A percentile compares a stretch with the other conserved stretches of the same genome.
These are phyloP conservation scores for Sanghuangporus sanghuang DNA, from an alignment of 1,284 basidiomycete genomes.

Conservation along the genomic window DNA sequence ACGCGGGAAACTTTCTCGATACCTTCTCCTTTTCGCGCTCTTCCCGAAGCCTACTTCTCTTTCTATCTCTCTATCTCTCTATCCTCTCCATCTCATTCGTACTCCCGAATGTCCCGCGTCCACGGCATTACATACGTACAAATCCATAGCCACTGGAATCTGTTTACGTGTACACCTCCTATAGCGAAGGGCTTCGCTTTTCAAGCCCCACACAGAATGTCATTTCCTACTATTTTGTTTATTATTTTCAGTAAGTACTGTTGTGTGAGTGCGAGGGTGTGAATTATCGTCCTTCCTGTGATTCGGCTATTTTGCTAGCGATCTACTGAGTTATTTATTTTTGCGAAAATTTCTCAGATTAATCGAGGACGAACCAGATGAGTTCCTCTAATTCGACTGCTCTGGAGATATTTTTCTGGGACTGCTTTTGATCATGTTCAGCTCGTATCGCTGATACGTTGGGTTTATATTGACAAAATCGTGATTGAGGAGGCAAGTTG, in stretches of 20 bases:
- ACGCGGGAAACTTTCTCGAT: too few species aligned
- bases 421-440: too few species aligned
- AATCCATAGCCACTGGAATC: neutral
- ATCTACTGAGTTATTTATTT: too few species aligned
- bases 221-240: neutral
- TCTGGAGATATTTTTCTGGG: too few species aligned
- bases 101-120: neutral
- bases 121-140: neutral
- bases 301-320: neutral
- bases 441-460: too few species aligned
- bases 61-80: constrained; percentile 6
- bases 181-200: constrained; percentile 44
- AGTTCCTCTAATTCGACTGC: too few species aligned
- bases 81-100: neutral
- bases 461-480: too few species aligned
- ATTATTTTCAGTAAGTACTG: neutral
- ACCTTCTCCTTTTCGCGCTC: neutral
- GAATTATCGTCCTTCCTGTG: neutral
- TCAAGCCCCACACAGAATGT: constrained; percentile 36
- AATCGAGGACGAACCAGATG: too few species aligned
- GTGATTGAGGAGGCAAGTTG: too few species aligned
- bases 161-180: constrained; percentile 15
- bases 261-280: neutral
- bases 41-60: constrained; percentile 12
- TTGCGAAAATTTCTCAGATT: too few species aligned